Base-by-base conservation (phyloP, 345 rosid species). In the Arabidopsis arenosa region DNA sequence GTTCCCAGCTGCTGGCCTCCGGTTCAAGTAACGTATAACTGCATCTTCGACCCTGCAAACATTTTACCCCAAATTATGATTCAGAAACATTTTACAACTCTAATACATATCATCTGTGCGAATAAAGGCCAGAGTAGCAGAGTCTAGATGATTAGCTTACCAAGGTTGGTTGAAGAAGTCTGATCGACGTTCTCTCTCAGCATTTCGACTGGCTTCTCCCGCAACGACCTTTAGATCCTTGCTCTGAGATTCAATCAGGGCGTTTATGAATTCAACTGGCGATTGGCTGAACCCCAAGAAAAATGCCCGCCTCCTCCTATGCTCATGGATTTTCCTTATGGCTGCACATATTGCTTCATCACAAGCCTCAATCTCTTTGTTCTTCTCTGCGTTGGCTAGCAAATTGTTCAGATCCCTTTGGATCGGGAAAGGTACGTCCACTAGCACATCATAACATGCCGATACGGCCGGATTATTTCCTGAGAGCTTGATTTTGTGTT, bases 281-380 rank as follows among this genome's bases (percentile, higher is more conserved):
- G 97, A 92, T 63, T 92, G 99, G 80, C 99, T 92, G 78, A 94
- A 92, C 54, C 98, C 98, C 66, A 94, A 93, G 79, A 94, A 94
- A 77, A 94, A 94, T 1, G 98, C 97, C 17, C 98, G 79, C 66
- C 99, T 85, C 78, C 90, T 84, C 10, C 99, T 86, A 76, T 95
- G 99, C 79, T 92, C 99, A 43, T 92, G 96, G 64, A 95, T 89
- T 83, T 95, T 95, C 84, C 92, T 88, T 70, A 92, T 87, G 30
- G 99, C 96, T 73, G 81, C 80, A 79, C 93, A 88, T 85, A 95
- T 95, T 45, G 97, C 90, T 82, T 95, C 99, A 73, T 95, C 98
- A 63, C 99, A 95, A 15, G 89, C 76, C 48, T 92, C 98, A 52
- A 95, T 95, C 88, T 95, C 99, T 84, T 95, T 95, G 86, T 80